Base-by-base conservation (phyloP, 805 yeast species). In the Candida quercuum region DNA sequence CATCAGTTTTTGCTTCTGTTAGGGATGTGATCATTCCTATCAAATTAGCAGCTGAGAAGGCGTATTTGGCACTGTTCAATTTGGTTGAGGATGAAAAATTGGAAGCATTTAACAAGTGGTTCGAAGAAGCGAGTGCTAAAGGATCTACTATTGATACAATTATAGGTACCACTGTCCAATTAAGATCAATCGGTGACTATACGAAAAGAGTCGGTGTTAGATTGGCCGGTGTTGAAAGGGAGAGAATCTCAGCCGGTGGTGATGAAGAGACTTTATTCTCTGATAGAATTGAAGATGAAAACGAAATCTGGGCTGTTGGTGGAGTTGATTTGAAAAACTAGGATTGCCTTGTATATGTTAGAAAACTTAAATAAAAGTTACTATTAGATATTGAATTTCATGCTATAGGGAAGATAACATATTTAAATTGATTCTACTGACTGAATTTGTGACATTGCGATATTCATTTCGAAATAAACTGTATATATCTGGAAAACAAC, bases 11-110 rank as follows among this genome's bases (percentile, higher is more conserved):
- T 57, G 66, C 81, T 0, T 81, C 93, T 57, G 81, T 91, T 28
- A 72, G 99, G 47, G 96, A 89, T 53, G 71, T 80, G n/a, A 69
- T 86, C 33, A 86, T 91, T 52, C 97, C 99, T 5, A 81, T 91
- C 48, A 89, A 88, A 53, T 69, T 91, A 44, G 96, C 97, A 1
- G 96, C 96, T 7, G 99, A 91, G 59, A 86, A 86, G 64, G 88
- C 94, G 1, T 88, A 74, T 58, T 57, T 89, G 47, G 76, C 86
- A 2, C 56, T 87, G 14, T 82, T 88, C 61, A 68, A 73, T 33
- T 65, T 91, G 49, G 81, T 85, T 23, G 86, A 81, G 20, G 95
- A 84, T 45, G 73, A 64, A 9, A 64, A 68, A 16, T 56, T 72
- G 63, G 59, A 44, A 1, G 56, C 61, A 19, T 87, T 86, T 64